A percentile compares a stretch with the other conserved stretches of the same genome.
Evolutionary conservation across 306 rosid species (phyloP).

Genomic region (Rosa lucieae): DNA sequence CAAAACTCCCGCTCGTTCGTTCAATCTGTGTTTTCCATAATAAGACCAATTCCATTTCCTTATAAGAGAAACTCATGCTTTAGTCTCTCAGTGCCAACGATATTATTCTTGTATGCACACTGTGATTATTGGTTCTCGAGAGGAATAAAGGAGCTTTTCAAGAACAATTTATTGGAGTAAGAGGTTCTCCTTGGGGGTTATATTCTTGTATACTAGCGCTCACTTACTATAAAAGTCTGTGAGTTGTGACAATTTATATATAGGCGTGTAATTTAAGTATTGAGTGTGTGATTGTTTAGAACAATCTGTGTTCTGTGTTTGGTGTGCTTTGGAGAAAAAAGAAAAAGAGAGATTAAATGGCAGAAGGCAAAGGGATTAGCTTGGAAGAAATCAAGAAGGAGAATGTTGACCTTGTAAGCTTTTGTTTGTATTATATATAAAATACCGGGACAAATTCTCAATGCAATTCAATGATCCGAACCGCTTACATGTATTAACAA

Average conservation of each 20-base stretch:
- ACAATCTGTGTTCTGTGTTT: not conserved
- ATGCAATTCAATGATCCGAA: not conserved
- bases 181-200: not conserved
- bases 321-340: conserved; percentile 3
- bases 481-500: not conserved
- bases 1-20: conserved; percentile 12
- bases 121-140: not conserved
- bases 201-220: conserved; percentile 13
- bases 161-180: not conserved
- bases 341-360: not conserved
- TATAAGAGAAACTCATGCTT: not conserved
- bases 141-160: not conserved
- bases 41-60: not conserved
- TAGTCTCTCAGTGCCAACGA: not conserved
- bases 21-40: conserved; percentile 11
- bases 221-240: not conserved
- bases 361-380: conserved; percentile 22
- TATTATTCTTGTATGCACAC: not conserved
- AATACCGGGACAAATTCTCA: not conserved
- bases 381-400: conserved; percentile 83
- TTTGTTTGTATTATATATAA: not conserved
- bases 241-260: not conserved
- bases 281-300: not conserved
- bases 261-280: not conserved
- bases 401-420: conserved; percentile 66